phyloP scores from a whole-genome alignment of 257 asterid species.

The Marsdenia floribunda region DNA sequence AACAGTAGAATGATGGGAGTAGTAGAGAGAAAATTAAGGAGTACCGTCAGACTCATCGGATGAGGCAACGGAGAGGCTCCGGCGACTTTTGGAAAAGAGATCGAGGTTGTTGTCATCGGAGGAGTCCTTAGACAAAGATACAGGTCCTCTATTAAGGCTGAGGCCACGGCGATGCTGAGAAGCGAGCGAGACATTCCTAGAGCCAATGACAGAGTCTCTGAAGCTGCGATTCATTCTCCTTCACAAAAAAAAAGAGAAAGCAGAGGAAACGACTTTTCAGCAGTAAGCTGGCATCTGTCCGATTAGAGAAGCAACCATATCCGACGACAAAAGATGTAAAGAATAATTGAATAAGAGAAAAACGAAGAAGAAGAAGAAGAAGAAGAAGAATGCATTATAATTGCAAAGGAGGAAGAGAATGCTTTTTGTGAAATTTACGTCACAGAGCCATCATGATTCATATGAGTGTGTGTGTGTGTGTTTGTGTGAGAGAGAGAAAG shows the following conservation, averaged over 20 bases:
- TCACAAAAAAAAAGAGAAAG: slow-evolving; percentile 5
- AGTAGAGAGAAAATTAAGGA: not conserved
- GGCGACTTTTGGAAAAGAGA: slow-evolving; percentile 89
- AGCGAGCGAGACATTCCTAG: slow-evolving; percentile 32
- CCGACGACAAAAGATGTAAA: not conserved
- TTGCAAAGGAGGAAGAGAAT: not conserved
- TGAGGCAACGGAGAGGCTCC: slow-evolving; percentile 50
- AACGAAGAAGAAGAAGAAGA: not conserved
- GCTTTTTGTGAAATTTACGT: slow-evolving; percentile 13
- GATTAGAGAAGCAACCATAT: not conserved
- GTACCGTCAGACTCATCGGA: slow-evolving; percentile 33
- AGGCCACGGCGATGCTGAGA: slow-evolving; percentile 68
- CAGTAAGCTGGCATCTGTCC: not conserved
- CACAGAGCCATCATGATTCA: slow-evolving; percentile 4
- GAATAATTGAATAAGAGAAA: not conserved
- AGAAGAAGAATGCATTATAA: not conserved
- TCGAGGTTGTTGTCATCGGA: slow-evolving; percentile 48
- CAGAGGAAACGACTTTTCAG: not conserved
- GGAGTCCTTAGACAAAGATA: slow-evolving; percentile 25
- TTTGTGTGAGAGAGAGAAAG: not conserved
- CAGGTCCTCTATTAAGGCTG: slow-evolving; percentile 40
- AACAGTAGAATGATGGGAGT: not conserved
- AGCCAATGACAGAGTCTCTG: slow-evolving; percentile 56
- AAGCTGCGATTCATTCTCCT: slow-evolving; percentile 53
- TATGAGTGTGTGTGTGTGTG: not conserved